These are phyloP conservation scores for Parietaria judaica DNA, from an alignment of 306 rosid species.

Conservation along the genomic window DNA sequence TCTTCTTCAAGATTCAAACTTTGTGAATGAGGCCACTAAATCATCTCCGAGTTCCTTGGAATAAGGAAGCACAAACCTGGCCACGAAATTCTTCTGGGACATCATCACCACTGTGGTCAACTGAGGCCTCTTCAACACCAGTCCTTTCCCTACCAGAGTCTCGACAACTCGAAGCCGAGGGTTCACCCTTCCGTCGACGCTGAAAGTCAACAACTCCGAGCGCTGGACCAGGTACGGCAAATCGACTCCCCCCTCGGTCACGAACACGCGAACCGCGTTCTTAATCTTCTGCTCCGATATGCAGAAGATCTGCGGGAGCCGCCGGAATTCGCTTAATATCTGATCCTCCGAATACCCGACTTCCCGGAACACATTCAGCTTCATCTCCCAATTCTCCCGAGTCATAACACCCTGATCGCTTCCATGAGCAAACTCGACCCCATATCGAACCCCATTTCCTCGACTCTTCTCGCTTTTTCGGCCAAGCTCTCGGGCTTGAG, in stretches of 20 bases:
- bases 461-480: slow-evolving; percentile 20
- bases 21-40: no score
- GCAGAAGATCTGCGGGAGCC: slow-evolving; percentile 20
- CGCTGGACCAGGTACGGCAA: slow-evolving; percentile 13
- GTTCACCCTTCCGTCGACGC: slow-evolving; percentile 24
- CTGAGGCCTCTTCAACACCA: slow-evolving; percentile 7
- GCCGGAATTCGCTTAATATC: slow-evolving; percentile 11
- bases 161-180: slow-evolving; percentile 18
- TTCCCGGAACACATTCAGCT: slow-evolving; percentile 24
- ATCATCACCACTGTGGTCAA: slow-evolving; percentile 16
- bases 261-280: slow-evolving; percentile 14
- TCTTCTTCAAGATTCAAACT: no score
- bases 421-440: slow-evolving; percentile 23
- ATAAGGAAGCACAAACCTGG: slow-evolving; percentile 21
- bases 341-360: slow-evolving; percentile 24
- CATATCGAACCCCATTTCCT: slow-evolving; percentile 28
- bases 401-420: slow-evolving; percentile 23
- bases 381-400: slow-evolving; percentile 22
- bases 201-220: slow-evolving; percentile 23
- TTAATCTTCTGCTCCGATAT: slow-evolving; percentile 23
- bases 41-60: slow-evolving; percentile 9
- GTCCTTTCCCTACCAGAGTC: slow-evolving; percentile 15
- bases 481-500: slow-evolving; percentile 18
- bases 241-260: slow-evolving; percentile 12
- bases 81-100: slow-evolving; percentile 6